phyloP scores from a whole-genome alignment of 2,329 filamentous ascomycete species.

The Diaporthe citriasiana region DNA sequence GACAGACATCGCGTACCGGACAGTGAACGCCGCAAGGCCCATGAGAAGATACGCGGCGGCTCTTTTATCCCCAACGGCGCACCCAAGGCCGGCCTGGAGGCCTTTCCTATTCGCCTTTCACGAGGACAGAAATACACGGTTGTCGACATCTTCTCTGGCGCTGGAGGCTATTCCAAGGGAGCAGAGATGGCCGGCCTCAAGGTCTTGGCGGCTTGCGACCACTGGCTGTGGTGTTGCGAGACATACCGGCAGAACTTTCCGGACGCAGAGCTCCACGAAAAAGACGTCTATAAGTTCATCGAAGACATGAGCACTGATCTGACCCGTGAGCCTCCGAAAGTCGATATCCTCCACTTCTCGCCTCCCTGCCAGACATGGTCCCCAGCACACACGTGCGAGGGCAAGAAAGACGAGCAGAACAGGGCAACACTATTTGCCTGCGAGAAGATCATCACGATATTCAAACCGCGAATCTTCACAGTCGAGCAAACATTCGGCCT shows the following conservation, averaged over 20 bases:
- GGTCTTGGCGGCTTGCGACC: constrained; percentile 75
- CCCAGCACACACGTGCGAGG: constrained; percentile 73
- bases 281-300: constrained; percentile 66
- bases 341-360: constrained; percentile 80
- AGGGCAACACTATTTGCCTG: constrained; percentile 70
- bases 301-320: constrained; percentile 44
- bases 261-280: constrained; percentile 61
- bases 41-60: constrained; percentile 54
- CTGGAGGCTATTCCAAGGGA: constrained; percentile 78
- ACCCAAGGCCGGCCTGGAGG: neutral
- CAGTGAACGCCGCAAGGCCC: constrained; percentile 51
- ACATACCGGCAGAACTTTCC: constrained; percentile 74
- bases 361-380: constrained; percentile 86
- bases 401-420: constrained; percentile 76
- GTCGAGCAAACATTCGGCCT: constrained; percentile 86
- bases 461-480: constrained; percentile 78
- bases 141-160: constrained; percentile 81
- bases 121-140: constrained; percentile 71
- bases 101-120: constrained; percentile 20
- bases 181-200: constrained; percentile 70
- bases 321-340: constrained; percentile 55
- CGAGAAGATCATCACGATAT: constrained; percentile 67
- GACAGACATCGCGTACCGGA: constrained; percentile 46
- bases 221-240: constrained; percentile 66
- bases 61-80: constrained; percentile 50